A percentile compares a stretch with the other conserved stretches of the same genome.
Conservation (phyloP, 2,329 filamentous ascomycete species). For the Apiospora saccharicola region DNA sequence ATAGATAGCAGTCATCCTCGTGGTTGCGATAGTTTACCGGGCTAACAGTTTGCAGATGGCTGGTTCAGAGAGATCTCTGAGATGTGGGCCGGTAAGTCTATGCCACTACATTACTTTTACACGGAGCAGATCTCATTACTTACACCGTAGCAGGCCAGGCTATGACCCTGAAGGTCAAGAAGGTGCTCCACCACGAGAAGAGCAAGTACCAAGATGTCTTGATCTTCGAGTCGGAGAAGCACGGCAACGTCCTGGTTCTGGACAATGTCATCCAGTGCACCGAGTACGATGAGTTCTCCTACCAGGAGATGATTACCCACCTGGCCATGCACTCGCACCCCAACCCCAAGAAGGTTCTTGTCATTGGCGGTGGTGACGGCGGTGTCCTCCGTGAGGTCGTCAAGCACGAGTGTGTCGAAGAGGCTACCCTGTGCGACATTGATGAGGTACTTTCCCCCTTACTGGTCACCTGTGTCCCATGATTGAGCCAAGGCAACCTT, state of each 20-base stretch:
- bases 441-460: slow-evolving; percentile 75
- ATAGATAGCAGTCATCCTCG: not conserved
- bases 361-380: slow-evolving; percentile 97
- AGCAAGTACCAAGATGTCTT: slow-evolving; percentile 99
- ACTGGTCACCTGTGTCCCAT: not conserved
- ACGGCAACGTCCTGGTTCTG: slow-evolving; percentile 94
- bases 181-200: slow-evolving; percentile 99
- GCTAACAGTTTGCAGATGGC: slow-evolving; percentile 72
- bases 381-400: slow-evolving; percentile 98
- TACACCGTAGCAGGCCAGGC: slow-evolving; percentile 73
- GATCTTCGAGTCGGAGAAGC: slow-evolving; percentile 97
- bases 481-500: not conserved
- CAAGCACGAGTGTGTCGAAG: slow-evolving; percentile 97
- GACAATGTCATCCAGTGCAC: slow-evolving; percentile 99
- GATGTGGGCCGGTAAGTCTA: slow-evolving; percentile 83
- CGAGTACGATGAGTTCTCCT: slow-evolving; percentile 98
- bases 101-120: slow-evolving; percentile 23
- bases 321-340: slow-evolving; percentile 98
- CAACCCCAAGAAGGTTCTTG: slow-evolving; percentile 96
- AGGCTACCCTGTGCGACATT: slow-evolving; percentile 97
- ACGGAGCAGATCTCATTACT: slow-evolving; percentile 9
- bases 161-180: slow-evolving; percentile 97
- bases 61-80: slow-evolving; percentile 99
- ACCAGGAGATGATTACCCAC: slow-evolving; percentile 99
- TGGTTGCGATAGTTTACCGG: not conserved